Percentiles rank a stretch among this genome's conserved stretches.
Evolutionary conservation across 179 eudicot species (phyloP).

Genomic region (Beta lomatogona): DNA sequence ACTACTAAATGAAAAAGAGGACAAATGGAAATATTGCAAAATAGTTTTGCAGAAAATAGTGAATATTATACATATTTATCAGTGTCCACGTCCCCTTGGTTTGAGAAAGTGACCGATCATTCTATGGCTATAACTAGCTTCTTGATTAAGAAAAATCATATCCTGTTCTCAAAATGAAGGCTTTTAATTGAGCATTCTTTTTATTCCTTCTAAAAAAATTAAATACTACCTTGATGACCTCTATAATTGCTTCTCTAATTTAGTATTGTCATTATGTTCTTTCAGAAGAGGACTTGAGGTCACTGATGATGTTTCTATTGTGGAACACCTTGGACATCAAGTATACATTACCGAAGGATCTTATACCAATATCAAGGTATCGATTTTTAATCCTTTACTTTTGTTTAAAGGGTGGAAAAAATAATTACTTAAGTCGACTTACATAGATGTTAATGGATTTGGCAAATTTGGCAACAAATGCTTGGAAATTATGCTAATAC

Average conservation of each 20-base stretch:
- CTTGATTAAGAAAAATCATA: not conserved
- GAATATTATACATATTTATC: too few species aligned
- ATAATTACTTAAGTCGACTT: not conserved
- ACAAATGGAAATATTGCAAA: too few species aligned
- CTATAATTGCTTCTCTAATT: not conserved
- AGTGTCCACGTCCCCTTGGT: not conserved
- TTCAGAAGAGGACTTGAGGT: conserved; percentile 84
- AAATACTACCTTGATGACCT: not conserved
- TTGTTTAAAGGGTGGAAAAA: not conserved
- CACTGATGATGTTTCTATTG: conserved; percentile 94
- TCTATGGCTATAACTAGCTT: not conserved
- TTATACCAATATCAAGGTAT: conserved; percentile 90
- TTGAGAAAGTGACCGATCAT: not conserved
- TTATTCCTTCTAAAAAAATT: not conserved
- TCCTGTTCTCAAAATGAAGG: not conserved
- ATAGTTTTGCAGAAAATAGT: too few species aligned
- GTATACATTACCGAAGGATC: conserved; percentile 90
- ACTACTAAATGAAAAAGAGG: too few species aligned
- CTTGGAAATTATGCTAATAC: not conserved
- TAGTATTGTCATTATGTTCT: not conserved
- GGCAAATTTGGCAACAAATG: not conserved
- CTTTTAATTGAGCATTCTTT: not conserved
- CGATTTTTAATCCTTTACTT: not conserved
- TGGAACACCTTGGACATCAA: conserved; percentile 90
- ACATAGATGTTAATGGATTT: not conserved